phyloP scores from a whole-genome alignment of 768 basidiomycete species.

The Suillus discolor region DNA sequence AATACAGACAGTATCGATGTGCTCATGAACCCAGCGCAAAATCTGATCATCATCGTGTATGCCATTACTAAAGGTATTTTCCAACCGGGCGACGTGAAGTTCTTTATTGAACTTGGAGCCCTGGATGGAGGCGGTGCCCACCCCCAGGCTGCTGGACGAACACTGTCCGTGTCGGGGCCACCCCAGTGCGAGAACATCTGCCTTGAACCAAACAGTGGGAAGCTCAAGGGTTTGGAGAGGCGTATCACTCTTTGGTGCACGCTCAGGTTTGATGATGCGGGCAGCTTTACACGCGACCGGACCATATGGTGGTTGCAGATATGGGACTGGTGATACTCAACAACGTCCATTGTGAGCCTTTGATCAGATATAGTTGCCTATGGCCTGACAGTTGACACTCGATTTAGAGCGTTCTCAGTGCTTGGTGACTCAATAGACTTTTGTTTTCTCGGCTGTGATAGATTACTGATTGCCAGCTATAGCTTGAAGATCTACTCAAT shows the following conservation, averaged over 20 bases:
- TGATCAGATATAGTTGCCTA: neutral
- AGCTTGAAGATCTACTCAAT: neutral
- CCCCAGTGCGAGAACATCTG: neutral
- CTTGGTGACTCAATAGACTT: neutral
- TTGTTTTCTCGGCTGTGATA: neutral
- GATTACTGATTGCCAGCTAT: neutral
- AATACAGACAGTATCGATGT: neutral
- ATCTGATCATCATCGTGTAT: neutral
- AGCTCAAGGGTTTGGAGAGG: neutral
- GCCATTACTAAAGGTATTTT: neutral
- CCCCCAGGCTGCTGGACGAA: neutral
- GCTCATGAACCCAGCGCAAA: neutral
- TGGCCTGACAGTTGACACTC: neutral
- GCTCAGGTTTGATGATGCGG: neutral
- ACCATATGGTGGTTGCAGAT: neutral
- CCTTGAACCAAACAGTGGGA: neutral
- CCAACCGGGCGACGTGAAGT: neutral
- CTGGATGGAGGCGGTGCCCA: neutral
- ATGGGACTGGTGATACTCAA: neutral
- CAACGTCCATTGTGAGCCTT: neutral
- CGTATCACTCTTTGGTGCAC: neutral
- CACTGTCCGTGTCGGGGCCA: neutral
- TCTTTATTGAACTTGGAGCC: neutral
- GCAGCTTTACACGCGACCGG: neutral
- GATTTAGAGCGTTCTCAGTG: neutral